These are phyloP conservation scores for Friedmanniomyces endolithicus DNA, from an alignment of 495 filamentous ascomycete genomes.

Conservation along the genomic window DNA sequence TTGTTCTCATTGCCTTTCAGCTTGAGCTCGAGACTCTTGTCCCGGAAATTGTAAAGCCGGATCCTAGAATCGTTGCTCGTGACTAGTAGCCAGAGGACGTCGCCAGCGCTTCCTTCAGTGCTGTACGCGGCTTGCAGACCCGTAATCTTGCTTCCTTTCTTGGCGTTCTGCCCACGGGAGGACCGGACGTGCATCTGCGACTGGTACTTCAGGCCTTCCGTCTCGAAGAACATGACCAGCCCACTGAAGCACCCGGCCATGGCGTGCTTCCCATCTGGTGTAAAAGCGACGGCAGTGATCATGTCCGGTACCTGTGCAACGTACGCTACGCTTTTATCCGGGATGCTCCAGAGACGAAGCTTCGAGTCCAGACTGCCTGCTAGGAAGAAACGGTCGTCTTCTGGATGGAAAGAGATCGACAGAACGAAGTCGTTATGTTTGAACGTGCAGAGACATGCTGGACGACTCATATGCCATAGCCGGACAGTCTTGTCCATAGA, in stretches of 20 bases:
- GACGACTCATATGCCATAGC: constrained; percentile 78
- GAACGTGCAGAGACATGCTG: constrained; percentile 87
- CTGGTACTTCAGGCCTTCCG: constrained; percentile 74
- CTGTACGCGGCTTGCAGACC: constrained; percentile 69
- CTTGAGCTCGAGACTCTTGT: constrained; percentile 76
- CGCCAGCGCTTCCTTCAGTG: constrained; percentile 44
- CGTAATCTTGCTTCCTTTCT: constrained; percentile 90
- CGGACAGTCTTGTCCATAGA: constrained; percentile 98
- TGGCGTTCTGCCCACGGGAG: constrained; percentile 74
- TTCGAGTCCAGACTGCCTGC: constrained; percentile 91
- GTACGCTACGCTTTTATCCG: constrained; percentile 87
- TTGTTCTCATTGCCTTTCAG: constrained; percentile 86
- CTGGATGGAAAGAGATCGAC: constrained; percentile 85
- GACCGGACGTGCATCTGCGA: constrained; percentile 83
- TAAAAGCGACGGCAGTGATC: constrained; percentile 87
- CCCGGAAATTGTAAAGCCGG: constrained; percentile 75
- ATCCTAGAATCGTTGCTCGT: constrained; percentile 93
- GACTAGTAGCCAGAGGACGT: constrained; percentile 61
- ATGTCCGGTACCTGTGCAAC: constrained; percentile 72
- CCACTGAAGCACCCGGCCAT: constrained; percentile 85
- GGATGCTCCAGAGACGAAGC: constrained; percentile 89
- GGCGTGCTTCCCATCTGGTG: constrained; percentile 77
- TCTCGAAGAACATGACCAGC: constrained; percentile 84
- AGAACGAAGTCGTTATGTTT: constrained; percentile 96
- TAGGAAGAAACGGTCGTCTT: constrained; percentile 91